Evolutionary conservation across 73 alveolate species (phyloP).

Genomic region (Durusdinium trenchii): DNA sequence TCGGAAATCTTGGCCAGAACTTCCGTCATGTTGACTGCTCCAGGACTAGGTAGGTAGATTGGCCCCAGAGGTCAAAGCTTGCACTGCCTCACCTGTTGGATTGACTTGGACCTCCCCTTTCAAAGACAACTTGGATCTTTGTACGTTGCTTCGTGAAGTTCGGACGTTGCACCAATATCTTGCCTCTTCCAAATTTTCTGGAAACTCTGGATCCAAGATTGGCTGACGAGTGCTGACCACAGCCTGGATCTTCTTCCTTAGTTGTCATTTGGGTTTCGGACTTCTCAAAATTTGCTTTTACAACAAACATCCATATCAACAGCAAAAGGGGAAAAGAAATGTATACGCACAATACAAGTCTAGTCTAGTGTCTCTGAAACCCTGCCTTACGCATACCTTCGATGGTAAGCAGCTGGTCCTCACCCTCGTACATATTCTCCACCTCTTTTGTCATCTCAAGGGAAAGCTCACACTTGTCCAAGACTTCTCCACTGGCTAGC

Average conservation of each 20-base stretch:
- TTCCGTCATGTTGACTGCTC: too few relatives aligned
- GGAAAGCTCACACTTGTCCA: background rate
- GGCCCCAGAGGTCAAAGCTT: background rate
- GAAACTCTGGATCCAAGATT: background rate
- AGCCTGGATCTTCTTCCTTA: background rate
- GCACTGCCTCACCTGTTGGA: background rate
- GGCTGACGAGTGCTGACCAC: background rate
- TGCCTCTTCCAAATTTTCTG: background rate
- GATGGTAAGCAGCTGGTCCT: background rate
- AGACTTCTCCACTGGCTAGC: background rate
- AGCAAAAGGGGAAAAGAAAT: too few relatives aligned
- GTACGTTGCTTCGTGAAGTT: background rate
- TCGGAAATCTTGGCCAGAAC: too few relatives aligned
- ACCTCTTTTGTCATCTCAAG: background rate
- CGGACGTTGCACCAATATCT: background rate
- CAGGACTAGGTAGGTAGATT: too few relatives aligned
- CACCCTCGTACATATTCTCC: background rate
- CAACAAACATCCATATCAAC: too few relatives aligned
- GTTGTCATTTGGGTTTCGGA: background rate
- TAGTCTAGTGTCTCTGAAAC: too few relatives aligned
- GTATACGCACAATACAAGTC: too few relatives aligned
- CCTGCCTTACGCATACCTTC: slow-evolving; percentile 31
- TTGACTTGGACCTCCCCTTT: background rate
- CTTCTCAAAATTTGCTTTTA: too few relatives aligned
- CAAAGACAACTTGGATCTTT: background rate